Evolutionary conservation across 257 asterid genomes (phyloP).

Genomic region (Solanum raphanifolium): DNA sequence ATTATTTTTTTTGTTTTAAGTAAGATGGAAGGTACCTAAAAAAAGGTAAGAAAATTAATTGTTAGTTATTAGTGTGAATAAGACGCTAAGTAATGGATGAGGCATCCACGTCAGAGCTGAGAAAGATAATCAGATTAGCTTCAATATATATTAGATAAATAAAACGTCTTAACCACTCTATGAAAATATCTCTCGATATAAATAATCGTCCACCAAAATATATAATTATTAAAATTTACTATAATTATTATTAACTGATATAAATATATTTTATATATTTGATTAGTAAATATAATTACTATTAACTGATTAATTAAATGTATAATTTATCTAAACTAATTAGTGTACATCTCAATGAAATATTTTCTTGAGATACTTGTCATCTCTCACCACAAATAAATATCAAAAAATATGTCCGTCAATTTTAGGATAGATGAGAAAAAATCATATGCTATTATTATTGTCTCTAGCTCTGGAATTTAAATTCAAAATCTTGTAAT

Average conservation of each 20-base stretch:
- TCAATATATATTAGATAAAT: not conserved
- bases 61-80: not conserved
- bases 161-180: not conserved
- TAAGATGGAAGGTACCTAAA: not conserved
- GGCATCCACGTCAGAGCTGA: not conserved
- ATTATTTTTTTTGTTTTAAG: not conserved
- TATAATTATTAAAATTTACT: too few relatives aligned
- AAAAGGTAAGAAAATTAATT: not conserved
- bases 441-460: too few relatives aligned
- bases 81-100: not conserved
- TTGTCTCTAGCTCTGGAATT: too few relatives aligned
- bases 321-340: too few relatives aligned
- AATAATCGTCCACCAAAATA: not conserved
- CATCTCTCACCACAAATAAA: fast-evolving
- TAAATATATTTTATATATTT: too few relatives aligned
- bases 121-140: not conserved
- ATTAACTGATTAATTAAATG: too few relatives aligned
- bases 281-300: too few relatives aligned
- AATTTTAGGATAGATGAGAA: not conserved
- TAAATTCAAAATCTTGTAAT: too few relatives aligned
- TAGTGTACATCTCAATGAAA: not conserved
- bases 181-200: not conserved
- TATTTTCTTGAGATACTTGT: too few relatives aligned
- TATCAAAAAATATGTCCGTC: not conserved
- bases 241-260: too few relatives aligned